Evolutionary conservation across 768 basidiomycete genomes (phyloP).

Genomic region (Chiua virens): DNA sequence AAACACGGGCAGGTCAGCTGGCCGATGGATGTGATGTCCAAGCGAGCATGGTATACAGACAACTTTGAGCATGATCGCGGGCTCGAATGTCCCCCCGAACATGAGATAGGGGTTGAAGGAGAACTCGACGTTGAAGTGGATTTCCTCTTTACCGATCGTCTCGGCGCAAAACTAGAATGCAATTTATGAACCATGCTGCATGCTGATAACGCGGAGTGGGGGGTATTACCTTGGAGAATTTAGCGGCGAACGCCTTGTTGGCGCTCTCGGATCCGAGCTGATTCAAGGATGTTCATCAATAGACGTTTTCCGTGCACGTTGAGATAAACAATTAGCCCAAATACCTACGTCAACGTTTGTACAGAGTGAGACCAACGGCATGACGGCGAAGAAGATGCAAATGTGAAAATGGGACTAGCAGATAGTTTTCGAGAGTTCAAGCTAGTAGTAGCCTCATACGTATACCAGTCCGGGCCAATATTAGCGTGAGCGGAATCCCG

Average conservation of each 20-base stretch:
- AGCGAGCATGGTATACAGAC: constrained; percentile 42
- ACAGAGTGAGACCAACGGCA: constrained; percentile 41
- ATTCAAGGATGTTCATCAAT: neutral
- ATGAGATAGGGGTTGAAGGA: constrained; percentile 59
- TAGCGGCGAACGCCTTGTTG: constrained; percentile 38
- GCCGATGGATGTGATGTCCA: neutral
- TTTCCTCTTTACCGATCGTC: constrained; percentile 54
- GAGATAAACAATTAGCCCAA: neutral
- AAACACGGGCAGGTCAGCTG: neutral
- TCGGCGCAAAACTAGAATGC: constrained; percentile 49
- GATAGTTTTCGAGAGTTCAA: no score
- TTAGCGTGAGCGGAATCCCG: neutral
- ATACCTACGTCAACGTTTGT: constrained; percentile 37
- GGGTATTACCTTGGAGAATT: constrained; percentile 55
- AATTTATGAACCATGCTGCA: neutral
- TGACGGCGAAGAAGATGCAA: constrained; percentile 4
- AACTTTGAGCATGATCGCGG: constrained; percentile 57
- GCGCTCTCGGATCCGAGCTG: constrained; percentile 25
- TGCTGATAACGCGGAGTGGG: neutral
- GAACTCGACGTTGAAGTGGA: constrained; percentile 53
- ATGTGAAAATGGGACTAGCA: neutral
- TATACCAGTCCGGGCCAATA: no score
- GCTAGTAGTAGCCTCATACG: no score
- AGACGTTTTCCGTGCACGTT: neutral
- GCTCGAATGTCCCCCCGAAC: constrained; percentile 63